Conservation (phyloP, 202 grass and related monocot species). For the Alloteropsis angusta region DNA sequence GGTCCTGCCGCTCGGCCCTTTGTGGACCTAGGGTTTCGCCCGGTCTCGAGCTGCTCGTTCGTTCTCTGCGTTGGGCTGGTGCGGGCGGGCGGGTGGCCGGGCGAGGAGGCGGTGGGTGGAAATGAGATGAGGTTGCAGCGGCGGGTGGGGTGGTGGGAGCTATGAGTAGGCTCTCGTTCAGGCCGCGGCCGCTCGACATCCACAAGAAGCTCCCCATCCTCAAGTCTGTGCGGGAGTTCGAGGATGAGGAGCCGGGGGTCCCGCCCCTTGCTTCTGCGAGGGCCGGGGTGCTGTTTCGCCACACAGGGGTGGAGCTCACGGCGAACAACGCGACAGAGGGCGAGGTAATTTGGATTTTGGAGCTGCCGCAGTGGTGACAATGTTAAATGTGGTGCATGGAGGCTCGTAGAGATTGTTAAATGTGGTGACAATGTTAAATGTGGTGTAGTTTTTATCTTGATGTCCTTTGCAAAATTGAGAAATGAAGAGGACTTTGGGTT, state of each 20-base stretch:
- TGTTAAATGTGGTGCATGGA: conserved; percentile 7
- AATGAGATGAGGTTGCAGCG: conserved; percentile 42
- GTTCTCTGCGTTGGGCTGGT: neutral
- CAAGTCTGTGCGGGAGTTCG: conserved; percentile 81
- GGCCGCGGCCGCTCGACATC: conserved; percentile 96
- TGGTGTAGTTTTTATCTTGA: too few species aligned
- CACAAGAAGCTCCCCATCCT: conserved; percentile 95
- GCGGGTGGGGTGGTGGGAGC: conserved; percentile 13
- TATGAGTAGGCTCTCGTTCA: conserved; percentile 85
- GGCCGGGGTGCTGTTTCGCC: conserved; percentile 38
- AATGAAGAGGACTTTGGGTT: neutral
- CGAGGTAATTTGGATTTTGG: conserved; percentile 59
- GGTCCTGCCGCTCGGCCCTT: neutral
- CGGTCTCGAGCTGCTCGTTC: neutral
- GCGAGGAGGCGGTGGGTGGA: conserved; percentile 18
- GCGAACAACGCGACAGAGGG: conserved; percentile 31
- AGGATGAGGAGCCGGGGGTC: conserved; percentile 63
- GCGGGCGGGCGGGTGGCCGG: neutral
- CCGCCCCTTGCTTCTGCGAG: conserved; percentile 24
- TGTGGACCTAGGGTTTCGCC: conserved; percentile 33
- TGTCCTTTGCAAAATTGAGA: too few species aligned
- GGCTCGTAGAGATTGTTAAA: neutral
- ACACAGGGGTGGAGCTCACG: conserved; percentile 26
- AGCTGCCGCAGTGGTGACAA: neutral
- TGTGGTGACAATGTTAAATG: too few species aligned